These are phyloP conservation scores for Aspergillus steynii DNA, from an alignment of 495 filamentous ascomycete genomes.

Conservation along the genomic window DNA sequence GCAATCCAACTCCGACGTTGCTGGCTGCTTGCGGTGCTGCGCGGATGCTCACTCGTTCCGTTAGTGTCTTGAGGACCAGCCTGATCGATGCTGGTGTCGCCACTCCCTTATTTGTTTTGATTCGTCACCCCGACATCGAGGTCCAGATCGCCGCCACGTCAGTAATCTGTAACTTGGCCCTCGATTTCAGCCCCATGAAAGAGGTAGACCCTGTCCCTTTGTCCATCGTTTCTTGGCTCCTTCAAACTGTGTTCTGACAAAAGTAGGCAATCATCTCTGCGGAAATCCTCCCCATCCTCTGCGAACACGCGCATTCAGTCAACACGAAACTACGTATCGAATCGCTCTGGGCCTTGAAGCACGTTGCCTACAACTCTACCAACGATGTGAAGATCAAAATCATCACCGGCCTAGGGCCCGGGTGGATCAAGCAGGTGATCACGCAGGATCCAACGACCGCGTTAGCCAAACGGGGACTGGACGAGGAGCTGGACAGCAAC, in stretches of 20 bases:
- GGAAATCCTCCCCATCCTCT: conserved; percentile 76
- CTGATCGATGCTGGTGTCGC: conserved; percentile 84
- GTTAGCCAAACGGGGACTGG: conserved; percentile 33
- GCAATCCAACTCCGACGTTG: conserved; percentile 63
- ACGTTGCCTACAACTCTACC: conserved; percentile 68
- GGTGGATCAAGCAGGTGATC: conserved; percentile 79
- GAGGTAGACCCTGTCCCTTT: conserved; percentile 53
- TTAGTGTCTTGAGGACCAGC: conserved; percentile 79
- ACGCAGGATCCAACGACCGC: conserved; percentile 44
- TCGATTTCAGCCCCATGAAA: conserved; percentile 89
- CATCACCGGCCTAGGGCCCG: conserved; percentile 71
- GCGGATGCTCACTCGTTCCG: conserved; percentile 76
- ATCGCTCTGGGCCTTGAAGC: conserved; percentile 90
- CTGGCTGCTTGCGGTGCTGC: conserved; percentile 82
- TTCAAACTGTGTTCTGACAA: conserved; percentile 20
- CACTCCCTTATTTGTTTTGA: conserved; percentile 72
- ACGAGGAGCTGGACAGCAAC: conserved; percentile 39
- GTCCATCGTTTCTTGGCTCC: neutral
- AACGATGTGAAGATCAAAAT: conserved; percentile 72
- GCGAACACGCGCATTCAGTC: conserved; percentile 77
- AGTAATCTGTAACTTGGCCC: conserved; percentile 77
- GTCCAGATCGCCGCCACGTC: conserved; percentile 84
- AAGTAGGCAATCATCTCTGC: conserved; percentile 67
- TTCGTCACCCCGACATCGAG: conserved; percentile 73
- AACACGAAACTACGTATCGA: conserved; percentile 73